Conservation (phyloP, 2,329 filamentous ascomycete genomes). For the Stachybotrys chartarum region DNA sequence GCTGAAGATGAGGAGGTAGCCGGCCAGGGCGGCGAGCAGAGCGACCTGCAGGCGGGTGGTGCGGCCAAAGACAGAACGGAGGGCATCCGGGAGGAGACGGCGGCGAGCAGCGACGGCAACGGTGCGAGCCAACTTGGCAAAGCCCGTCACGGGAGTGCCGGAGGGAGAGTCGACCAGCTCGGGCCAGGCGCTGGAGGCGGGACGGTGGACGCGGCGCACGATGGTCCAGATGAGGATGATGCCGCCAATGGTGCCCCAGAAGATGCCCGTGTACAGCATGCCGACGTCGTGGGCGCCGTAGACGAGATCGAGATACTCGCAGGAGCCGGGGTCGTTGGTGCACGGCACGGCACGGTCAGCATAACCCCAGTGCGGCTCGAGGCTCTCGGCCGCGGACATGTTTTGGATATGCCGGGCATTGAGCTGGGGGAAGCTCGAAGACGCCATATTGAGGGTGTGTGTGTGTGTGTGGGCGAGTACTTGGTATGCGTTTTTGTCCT, state of each 20-base stretch:
- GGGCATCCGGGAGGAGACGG: constrained; percentile 54
- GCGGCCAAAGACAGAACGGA: constrained; percentile 54
- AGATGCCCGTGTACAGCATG: constrained; percentile 42
- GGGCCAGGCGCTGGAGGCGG: constrained; percentile 12
- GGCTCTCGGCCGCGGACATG: constrained; percentile 22
- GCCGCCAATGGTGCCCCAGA: constrained; percentile 39
- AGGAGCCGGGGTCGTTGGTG: constrained; percentile 38
- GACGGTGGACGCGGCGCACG: constrained; percentile 14
- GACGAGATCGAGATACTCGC: constrained; percentile 43
- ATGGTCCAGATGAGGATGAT: constrained; percentile 36
- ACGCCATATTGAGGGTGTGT: not conserved
- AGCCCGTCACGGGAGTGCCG: constrained; percentile 11
- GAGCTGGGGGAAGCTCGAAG: constrained; percentile 3
- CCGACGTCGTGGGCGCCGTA: constrained; percentile 40
- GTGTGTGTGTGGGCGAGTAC: no score
- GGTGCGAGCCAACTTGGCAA: constrained; percentile 24
- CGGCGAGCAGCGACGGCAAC: constrained; percentile 34
- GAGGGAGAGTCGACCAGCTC: constrained; percentile 10
- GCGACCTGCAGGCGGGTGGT: constrained; percentile 62
- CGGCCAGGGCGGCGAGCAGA: constrained; percentile 48
- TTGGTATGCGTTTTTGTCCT: no score
- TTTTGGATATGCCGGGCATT: constrained; percentile 34
- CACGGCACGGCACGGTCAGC: constrained; percentile 37
- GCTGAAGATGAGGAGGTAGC: constrained; percentile 60
- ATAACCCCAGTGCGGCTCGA: constrained; percentile 40